Evolutionary conservation across 2,329 filamentous ascomycete genomes (phyloP).

Genomic region (Tolypocladium paradoxum): DNA sequence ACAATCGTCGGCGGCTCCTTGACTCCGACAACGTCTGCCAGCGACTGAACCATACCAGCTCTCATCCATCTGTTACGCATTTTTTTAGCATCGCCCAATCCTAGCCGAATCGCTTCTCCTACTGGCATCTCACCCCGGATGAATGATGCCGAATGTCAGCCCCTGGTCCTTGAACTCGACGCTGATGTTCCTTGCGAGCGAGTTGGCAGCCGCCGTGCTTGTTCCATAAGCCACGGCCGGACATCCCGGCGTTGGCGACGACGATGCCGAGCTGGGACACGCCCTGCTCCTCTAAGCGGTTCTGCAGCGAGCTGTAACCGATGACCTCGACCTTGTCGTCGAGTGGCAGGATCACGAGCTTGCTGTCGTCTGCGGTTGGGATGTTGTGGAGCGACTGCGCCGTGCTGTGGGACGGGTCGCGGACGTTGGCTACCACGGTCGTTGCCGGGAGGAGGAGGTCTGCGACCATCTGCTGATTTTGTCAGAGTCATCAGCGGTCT

Average conservation of each 20-base stretch:
- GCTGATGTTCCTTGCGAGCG: constrained; percentile 19
- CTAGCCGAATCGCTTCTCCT: no score
- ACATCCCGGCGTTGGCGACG: constrained; percentile 37
- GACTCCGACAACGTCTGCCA: constrained; percentile 4
- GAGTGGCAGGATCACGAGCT: constrained; percentile 25
- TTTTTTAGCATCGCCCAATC: not conserved
- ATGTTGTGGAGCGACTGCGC: constrained; percentile 12
- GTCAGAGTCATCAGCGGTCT: not conserved
- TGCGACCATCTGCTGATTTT: constrained; percentile 1
- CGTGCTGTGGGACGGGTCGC: constrained; percentile 16
- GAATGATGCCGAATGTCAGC: constrained; percentile 19
- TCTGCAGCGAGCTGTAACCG: constrained; percentile 14
- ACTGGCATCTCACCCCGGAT: constrained; percentile 16
- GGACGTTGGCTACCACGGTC: constrained; percentile 30
- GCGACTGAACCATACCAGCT: constrained; percentile 6
- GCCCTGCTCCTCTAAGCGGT: constrained; percentile 1
- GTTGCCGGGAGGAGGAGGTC: constrained; percentile 6
- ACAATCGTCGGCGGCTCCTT: constrained; percentile 4
- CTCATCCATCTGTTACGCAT: constrained; percentile 5
- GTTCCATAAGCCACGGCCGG: constrained; percentile 28
- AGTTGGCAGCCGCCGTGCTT: constrained; percentile 26
- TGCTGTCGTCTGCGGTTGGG: constrained; percentile 20
- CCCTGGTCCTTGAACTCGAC: constrained; percentile 18
- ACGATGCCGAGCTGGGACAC: constrained; percentile 37
- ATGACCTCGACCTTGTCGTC: constrained; percentile 21